Percentiles rank a stretch among this genome's conserved stretches.
phyloP scores from a whole-genome alignment of 225 moss, liverwort and hornwort genomes.

The Pleurozium schreberi region DNA sequence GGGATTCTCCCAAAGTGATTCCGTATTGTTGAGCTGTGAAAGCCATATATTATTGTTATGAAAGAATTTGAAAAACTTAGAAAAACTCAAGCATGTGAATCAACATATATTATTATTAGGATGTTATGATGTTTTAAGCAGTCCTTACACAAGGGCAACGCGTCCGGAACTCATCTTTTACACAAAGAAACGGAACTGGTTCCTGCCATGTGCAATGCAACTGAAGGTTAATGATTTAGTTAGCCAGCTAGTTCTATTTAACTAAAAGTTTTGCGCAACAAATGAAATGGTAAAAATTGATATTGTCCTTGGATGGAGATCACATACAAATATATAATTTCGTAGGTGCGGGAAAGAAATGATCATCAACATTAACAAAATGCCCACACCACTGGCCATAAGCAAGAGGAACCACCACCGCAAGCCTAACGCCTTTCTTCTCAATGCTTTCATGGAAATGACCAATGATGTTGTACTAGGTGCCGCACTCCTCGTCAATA shows the following conservation, averaged over 20 bases:
- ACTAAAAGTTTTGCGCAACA: not conserved
- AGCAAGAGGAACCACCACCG: constrained; percentile 9
- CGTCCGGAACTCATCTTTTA: constrained; percentile 24
- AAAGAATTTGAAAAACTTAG: not conserved
- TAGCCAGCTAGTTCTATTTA: not conserved
- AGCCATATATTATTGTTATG: not conserved
- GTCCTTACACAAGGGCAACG: constrained; percentile 33
- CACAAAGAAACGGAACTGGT: constrained; percentile 34
- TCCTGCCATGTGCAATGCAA: constrained; percentile 4
- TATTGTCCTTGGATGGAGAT: not conserved
- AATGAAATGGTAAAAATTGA: not conserved
- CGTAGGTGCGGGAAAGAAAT: not conserved
- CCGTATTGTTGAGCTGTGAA: constrained; percentile 16
- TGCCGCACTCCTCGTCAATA: not conserved
- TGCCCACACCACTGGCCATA: not conserved
- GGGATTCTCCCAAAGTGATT: constrained; percentile 60
- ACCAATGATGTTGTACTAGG: not conserved
- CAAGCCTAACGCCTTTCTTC: not conserved
- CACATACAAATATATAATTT: constrained; percentile 8
- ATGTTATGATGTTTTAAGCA: not conserved
- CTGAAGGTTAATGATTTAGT: not conserved
- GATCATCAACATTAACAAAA: not conserved
- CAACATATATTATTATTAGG: not conserved
- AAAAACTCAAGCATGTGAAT: not conserved
- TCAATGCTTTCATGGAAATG: constrained; percentile 5